Conservation (phyloP, 345 rosid genomes). For the Salix udensis region DNA sequence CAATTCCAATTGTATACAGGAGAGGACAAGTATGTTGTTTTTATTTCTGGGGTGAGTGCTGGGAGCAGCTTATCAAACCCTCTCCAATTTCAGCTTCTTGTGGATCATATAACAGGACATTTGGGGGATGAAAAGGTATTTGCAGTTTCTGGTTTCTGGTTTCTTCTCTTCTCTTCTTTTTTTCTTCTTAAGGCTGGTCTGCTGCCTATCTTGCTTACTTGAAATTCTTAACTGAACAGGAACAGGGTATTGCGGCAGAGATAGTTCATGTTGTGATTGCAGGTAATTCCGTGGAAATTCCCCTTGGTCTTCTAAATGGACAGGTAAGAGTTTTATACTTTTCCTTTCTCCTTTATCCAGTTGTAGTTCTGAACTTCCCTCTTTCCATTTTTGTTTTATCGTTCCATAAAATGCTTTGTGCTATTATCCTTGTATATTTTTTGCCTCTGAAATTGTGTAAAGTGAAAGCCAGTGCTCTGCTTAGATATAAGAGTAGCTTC, state of each 20-base stretch:
- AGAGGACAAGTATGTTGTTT: slow-evolving; percentile 78
- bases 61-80: slow-evolving; percentile 74
- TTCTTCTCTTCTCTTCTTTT: slow-evolving; percentile 1
- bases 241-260: slow-evolving; percentile 67
- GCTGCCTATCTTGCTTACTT: slow-evolving; percentile 7
- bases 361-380: not conserved
- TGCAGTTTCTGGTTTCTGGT: slow-evolving; percentile 14
- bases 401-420: not conserved
- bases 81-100: slow-evolving; percentile 85
- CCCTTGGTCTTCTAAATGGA: slow-evolving; percentile 60
- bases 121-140: slow-evolving; percentile 82
- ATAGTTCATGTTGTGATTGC: slow-evolving; percentile 88
- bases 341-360: not conserved
- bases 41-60: slow-evolving; percentile 74
- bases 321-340: slow-evolving; percentile 42
- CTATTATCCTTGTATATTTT: not conserved
- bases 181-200: slow-evolving; percentile 15
- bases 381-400: not conserved
- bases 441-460: not conserved
- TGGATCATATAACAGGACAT: slow-evolving; percentile 94
- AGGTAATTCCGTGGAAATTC: slow-evolving; percentile 87
- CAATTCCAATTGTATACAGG: slow-evolving; percentile 38
- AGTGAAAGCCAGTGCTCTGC: not conserved
- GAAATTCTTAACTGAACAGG: slow-evolving; percentile 41
- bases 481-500: not conserved